A percentile compares a stretch with the other conserved stretches of the same genome.
phyloP scores from a whole-genome alignment of 2,329 filamentous ascomycete genomes.

The Arachnomyces sp. region DNA sequence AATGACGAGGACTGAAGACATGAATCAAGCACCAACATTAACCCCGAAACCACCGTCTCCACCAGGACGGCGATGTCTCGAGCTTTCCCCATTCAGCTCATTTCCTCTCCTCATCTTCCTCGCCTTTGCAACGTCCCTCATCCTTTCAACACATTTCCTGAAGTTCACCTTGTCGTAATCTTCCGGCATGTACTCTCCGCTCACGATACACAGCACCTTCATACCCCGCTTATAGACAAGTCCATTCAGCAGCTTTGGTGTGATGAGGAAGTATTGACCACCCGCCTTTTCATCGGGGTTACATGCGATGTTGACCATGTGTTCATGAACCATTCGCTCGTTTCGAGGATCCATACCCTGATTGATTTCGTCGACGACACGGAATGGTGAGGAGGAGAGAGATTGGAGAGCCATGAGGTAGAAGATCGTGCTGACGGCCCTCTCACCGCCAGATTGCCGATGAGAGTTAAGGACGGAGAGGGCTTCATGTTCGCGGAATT shows the following conservation, averaged over 20 bases:
- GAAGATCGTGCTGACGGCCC: constrained; percentile 94
- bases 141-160: constrained; percentile 25
- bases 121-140: constrained; percentile 22
- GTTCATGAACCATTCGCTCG: constrained; percentile 94
- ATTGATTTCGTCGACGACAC: constrained; percentile 98
- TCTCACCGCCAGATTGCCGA: constrained; percentile 91
- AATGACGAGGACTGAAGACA: not conserved
- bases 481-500: constrained; percentile 80
- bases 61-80: not conserved
- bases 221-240: constrained; percentile 84
- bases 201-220: constrained; percentile 89
- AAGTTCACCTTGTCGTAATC: constrained; percentile 33
- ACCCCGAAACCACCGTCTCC: not conserved
- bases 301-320: constrained; percentile 97
- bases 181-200: constrained; percentile 58
- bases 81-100: constrained; percentile 1
- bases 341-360: constrained; percentile 99
- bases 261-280: constrained; percentile 89
- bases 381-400: constrained; percentile 88
- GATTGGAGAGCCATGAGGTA: constrained; percentile 97
- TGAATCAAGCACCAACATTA: not conserved
- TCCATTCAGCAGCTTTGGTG: constrained; percentile 82
- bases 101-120: constrained; percentile 12
- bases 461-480: constrained; percentile 83
- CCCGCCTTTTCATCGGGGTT: constrained; percentile 33